Percentiles rank a stretch among this genome's conserved stretches.
Evolutionary conservation across 345 rosid species (phyloP).

Genomic region (Anacardium occidentale): DNA sequence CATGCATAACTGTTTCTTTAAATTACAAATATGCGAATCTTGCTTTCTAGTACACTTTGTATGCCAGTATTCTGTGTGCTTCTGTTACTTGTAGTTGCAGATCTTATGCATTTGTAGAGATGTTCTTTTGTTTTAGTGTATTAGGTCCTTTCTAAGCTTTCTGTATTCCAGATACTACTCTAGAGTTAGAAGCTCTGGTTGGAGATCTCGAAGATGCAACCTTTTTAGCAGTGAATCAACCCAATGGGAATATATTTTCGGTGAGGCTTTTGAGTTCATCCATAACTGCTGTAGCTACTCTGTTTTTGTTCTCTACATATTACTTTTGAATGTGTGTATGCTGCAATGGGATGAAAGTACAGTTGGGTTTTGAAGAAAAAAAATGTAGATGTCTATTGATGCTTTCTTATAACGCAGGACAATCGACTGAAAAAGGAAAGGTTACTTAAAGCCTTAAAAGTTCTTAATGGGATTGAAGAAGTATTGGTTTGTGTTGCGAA

Average conservation of each 20-base stretch:
- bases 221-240: conserved; percentile 34
- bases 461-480: conserved; percentile 53
- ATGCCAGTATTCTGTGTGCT: neutral
- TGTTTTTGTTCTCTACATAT: conserved; percentile 12
- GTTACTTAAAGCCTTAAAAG: conserved; percentile 44
- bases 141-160: conserved; percentile 6
- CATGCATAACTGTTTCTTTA: neutral
- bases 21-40: neutral
- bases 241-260: conserved; percentile 38
- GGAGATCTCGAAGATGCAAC: conserved; percentile 87
- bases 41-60: neutral
- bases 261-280: conserved; percentile 32
- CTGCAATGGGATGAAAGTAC: neutral
- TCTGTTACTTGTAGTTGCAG: neutral
- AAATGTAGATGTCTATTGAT: neutral
- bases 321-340: conserved; percentile 13
- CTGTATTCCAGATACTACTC: conserved; percentile 48
- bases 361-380: neutral
- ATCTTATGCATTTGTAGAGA: conserved; percentile 5
- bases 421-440: conserved; percentile 45
- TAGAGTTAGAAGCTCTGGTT: conserved; percentile 67
- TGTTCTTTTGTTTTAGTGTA: neutral
- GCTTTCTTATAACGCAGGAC: conserved; percentile 44
- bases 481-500: conserved; percentile 40
- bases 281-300: conserved; percentile 28